Conservation (phyloP, 371 early-diverging fungal genomes). For the Mortierella sp. region DNA sequence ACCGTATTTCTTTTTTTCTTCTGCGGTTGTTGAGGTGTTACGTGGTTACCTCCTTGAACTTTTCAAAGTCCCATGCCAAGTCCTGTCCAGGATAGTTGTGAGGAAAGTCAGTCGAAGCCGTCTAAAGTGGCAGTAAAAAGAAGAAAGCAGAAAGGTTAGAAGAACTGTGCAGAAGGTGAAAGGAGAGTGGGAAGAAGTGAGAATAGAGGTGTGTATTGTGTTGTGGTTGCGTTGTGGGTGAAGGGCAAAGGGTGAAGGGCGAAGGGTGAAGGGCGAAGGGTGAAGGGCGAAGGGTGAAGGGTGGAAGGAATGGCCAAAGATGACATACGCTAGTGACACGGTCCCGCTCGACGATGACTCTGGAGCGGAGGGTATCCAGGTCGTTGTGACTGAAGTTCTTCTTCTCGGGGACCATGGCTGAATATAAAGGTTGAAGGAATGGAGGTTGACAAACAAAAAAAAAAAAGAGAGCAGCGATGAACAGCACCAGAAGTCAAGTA, state of each 20-base stretch:
- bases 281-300: no score
- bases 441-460: background rate
- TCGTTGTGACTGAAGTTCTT: conserved; percentile 53
- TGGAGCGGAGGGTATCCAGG: conserved; percentile 63
- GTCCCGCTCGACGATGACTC: conserved; percentile 71
- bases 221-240: conserved; percentile 65
- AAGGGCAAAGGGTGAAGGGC: no score
- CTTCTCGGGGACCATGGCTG: conserved; percentile 46
- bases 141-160: background rate
- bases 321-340: conserved; percentile 70
- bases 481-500: background rate
- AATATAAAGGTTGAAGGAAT: background rate
- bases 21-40: background rate
- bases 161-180: background rate
- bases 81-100: conserved; percentile 72
- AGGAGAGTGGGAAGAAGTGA: background rate
- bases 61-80: conserved; percentile 69
- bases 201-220: conserved; percentile 63
- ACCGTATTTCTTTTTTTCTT: background rate
- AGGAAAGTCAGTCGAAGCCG: conserved; percentile 76
- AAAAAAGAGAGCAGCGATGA: background rate
- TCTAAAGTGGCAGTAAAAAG: conserved; percentile 56
- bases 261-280: background rate
- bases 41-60: conserved; percentile 71
- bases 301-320: background rate